Percentiles rank a stretch among this genome's conserved stretches.
phyloP scores from a whole-genome alignment of 805 yeast genomes.

The Ascoidea rubescens region DNA sequence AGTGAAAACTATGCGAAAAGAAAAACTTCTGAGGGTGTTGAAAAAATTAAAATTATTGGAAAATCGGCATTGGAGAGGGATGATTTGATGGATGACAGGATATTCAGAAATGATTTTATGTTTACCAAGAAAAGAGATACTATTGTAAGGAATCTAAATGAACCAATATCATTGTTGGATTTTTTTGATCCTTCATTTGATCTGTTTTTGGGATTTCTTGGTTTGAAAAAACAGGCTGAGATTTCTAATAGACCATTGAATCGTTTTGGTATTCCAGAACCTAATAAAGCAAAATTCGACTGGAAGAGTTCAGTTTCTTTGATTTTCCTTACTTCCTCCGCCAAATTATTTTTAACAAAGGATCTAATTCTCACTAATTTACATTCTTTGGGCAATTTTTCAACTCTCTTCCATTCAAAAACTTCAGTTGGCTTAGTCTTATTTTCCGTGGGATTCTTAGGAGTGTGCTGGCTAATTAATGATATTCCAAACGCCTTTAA shows the following conservation, averaged over 20 bases:
- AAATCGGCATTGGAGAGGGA: constrained; percentile 49
- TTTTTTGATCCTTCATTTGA: constrained; percentile 67
- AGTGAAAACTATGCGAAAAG: constrained; percentile 61
- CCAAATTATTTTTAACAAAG: constrained; percentile 12
- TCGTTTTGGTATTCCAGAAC: constrained; percentile 13
- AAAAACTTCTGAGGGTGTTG: constrained; percentile 46
- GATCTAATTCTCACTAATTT: constrained; percentile 14
- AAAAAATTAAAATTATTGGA: constrained; percentile 49
- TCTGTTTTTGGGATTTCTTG: constrained; percentile 34
- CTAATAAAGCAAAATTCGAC: constrained; percentile 10
- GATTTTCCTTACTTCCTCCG: constrained; percentile 16
- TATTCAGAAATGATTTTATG: constrained; percentile 67
- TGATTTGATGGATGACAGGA: constrained; percentile 36
- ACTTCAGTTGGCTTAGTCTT: constrained; percentile 19
- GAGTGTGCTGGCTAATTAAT: constrained; percentile 47
- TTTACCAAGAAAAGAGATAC: constrained; percentile 62
- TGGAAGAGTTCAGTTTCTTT: constrained; percentile 20
- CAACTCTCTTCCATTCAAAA: neutral
- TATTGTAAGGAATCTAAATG: constrained; percentile 40
- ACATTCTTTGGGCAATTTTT: constrained; percentile 12
- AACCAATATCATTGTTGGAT: constrained; percentile 52
- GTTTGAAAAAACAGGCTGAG: constrained; percentile 13
- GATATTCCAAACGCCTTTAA: constrained; percentile 90
- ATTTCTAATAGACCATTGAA: neutral
- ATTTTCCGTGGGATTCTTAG: constrained; percentile 34